phyloP scores from a whole-genome alignment of 495 filamentous ascomycete genomes.

The Aspergillus hancockii region DNA sequence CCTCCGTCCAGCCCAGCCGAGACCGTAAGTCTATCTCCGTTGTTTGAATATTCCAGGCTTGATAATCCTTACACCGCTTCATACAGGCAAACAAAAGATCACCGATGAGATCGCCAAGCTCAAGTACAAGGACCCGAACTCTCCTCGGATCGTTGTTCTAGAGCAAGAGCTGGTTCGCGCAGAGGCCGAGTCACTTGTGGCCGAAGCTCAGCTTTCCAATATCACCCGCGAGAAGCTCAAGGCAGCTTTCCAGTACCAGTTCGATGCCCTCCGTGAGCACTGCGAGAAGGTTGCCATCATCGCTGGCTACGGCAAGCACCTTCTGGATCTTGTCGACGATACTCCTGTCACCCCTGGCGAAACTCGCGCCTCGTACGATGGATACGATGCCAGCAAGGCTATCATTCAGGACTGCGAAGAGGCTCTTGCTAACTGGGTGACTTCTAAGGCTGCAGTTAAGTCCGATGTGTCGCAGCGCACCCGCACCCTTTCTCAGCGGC shows the following conservation, averaged over 20 bases:
- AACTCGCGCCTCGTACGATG: conserved; percentile 94
- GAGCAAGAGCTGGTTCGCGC: conserved; percentile 98
- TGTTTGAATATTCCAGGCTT: not conserved
- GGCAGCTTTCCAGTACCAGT: conserved; percentile 96
- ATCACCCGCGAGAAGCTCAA: conserved; percentile 99
- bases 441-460: conserved; percentile 81
- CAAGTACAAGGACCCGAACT: conserved; percentile 99
- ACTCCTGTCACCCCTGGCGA: conserved; percentile 96
- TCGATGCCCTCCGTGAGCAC: conserved; percentile 95
- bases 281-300: conserved; percentile 98
- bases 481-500: conserved; percentile 81
- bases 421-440: conserved; percentile 93
- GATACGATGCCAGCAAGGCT: conserved; percentile 96
- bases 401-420: conserved; percentile 99
- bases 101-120: conserved; percentile 98
- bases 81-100: conserved; percentile 91
- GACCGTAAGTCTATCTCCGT: conserved; percentile 67
- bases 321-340: conserved; percentile 92
- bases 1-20: conserved; percentile 94
- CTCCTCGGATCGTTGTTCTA: conserved; percentile 93
- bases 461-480: conserved; percentile 83
- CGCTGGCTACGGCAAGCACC: conserved; percentile 94
- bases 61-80: not conserved
- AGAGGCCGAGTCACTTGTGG: conserved; percentile 96
- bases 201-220: conserved; percentile 96